Conservation (phyloP, 306 rosid species). For the Quercus bicolor region DNA sequence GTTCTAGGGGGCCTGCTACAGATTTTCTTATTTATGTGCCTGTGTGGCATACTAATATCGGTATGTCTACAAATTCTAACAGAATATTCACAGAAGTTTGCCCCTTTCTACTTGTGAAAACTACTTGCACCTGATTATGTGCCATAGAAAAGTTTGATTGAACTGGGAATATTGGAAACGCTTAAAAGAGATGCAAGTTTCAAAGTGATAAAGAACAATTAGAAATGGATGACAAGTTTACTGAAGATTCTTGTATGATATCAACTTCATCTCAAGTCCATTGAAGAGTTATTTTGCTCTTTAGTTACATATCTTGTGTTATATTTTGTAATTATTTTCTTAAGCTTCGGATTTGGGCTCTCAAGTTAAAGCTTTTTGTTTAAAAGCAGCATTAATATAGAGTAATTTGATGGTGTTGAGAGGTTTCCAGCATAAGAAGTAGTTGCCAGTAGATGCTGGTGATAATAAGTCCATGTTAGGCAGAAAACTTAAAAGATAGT, state of each 20-base stretch:
- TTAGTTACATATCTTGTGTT: not conserved
- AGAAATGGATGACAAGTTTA: not conserved
- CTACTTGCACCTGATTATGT: not conserved
- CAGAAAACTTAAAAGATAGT: not conserved
- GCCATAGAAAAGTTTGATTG: not conserved
- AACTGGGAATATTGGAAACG: not conserved
- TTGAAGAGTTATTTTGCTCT: not conserved
- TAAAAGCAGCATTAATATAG: too few relatives aligned
- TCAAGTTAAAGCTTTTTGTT: not conserved
- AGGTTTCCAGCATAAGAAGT: too few relatives aligned
- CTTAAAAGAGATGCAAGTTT: not conserved
- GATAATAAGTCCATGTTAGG: not conserved
- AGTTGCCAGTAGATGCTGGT: not conserved
- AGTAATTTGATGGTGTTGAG: too few relatives aligned
- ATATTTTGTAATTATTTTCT: not conserved
- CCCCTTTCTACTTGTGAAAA: not conserved
- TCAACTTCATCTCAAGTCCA: not conserved
- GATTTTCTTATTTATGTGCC: conserved; percentile 85
- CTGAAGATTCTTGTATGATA: not conserved
- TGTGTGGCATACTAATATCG: conserved; percentile 80
- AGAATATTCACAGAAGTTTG: not conserved
- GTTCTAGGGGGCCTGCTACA: conserved; percentile 95
- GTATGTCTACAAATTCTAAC: conserved; percentile 44
- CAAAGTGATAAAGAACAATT: not conserved
- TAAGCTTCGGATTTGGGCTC: not conserved